Conservation (phyloP, 495 filamentous ascomycete genomes). For the Aspergillus haitiensis region DNA sequence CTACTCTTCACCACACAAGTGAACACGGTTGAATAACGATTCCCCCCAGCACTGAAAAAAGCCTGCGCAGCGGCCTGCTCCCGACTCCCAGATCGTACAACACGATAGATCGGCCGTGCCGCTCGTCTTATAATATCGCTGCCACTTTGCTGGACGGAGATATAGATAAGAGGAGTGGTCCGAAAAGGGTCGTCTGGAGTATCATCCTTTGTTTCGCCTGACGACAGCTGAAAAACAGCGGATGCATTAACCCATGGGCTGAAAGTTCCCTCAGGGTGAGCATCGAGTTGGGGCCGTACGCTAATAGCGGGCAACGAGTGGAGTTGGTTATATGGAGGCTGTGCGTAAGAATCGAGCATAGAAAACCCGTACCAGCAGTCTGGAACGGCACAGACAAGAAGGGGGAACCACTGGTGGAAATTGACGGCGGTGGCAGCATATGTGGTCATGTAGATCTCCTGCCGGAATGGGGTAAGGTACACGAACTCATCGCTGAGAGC, state of each 20-base stretch:
- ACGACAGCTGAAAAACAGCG: neutral
- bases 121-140: neutral
- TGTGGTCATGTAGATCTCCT: constrained; percentile 5
- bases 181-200: neutral
- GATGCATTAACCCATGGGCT: neutral
- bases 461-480: neutral
- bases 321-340: neutral
- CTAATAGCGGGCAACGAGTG: neutral
- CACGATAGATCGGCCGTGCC: constrained; percentile 7
- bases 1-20: constrained; percentile 12
- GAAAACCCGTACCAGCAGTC: constrained; percentile 6
- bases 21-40: constrained; percentile 13
- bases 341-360: neutral
- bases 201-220: neutral
- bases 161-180: neutral
- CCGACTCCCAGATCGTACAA: constrained; percentile 6
- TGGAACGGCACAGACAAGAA: constrained; percentile 1
- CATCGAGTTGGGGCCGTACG: neutral
- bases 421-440: neutral
- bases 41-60: neutral
- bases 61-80: constrained; percentile 12
- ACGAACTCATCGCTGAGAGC: neutral
- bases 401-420: constrained; percentile 11
- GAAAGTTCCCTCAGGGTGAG: neutral
- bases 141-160: constrained; percentile 9